A percentile compares a stretch with the other conserved stretches of the same genome.
These are phyloP conservation scores for Eragrostis nindensis DNA, from an alignment of 176 grass and related monocot genomes.

Conservation along the genomic window DNA sequence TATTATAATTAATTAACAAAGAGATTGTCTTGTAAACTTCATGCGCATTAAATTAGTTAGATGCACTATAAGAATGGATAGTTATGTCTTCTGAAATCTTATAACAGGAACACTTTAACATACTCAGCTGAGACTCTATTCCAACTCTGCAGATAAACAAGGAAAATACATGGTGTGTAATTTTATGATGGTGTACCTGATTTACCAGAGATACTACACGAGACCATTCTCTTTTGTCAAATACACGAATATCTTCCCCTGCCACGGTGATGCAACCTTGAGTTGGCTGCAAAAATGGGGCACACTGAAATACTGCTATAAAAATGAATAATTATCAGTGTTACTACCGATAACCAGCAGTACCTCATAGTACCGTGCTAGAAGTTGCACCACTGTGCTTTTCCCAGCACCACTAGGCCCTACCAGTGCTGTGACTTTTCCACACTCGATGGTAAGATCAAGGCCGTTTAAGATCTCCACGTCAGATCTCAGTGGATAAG, in stretches of 20 bases:
- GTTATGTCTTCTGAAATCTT: not conserved
- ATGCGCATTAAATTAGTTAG: not conserved
- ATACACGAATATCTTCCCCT: conserved; percentile 93
- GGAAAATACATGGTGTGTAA: not conserved
- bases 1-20: not conserved
- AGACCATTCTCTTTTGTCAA: conserved; percentile 99
- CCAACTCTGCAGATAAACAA: not conserved
- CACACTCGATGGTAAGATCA: conserved; percentile 78
- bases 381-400: conserved; percentile 96
- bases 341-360: conserved; percentile 32
- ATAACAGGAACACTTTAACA: not conserved
- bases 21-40: not conserved
- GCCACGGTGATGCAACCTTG: conserved; percentile 81
- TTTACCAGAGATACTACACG: conserved; percentile 85
- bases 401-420: conserved; percentile 95
- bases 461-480: conserved; percentile 88
- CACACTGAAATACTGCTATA: conserved; percentile 37
- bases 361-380: conserved; percentile 97
- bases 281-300: conserved; percentile 69
- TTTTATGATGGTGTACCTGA: conserved; percentile 60
- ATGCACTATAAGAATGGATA: not conserved
- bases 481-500: conserved; percentile 89
- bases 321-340: conserved; percentile 11
- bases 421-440: conserved; percentile 96
- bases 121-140: not conserved